Conservation (phyloP, 2,329 filamentous ascomycete genomes). For the Madurella mycetomatis region DNA sequence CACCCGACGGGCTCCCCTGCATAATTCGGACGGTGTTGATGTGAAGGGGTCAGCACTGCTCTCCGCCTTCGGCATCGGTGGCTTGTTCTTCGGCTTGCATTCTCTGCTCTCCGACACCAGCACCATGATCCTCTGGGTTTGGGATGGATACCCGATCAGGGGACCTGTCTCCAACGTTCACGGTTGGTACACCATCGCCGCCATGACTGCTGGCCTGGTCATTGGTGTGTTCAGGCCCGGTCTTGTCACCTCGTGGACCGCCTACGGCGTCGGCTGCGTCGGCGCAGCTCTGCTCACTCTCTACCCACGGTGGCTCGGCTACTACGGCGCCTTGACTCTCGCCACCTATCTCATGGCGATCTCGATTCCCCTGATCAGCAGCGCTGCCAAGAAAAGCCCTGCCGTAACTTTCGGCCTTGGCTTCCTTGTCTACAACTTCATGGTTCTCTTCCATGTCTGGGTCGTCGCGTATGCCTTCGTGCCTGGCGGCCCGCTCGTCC, state of each 20-base stretch:
- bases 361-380: constrained; percentile 68
- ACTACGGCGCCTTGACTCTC: constrained; percentile 72
- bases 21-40: constrained; percentile 34
- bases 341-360: constrained; percentile 79
- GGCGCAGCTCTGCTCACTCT: constrained; percentile 75
- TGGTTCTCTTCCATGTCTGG: constrained; percentile 98
- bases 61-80: constrained; percentile 73
- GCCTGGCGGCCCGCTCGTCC: constrained; percentile 84
- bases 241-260: constrained; percentile 71
- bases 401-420: constrained; percentile 80
- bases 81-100: constrained; percentile 83
- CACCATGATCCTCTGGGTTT: constrained; percentile 98
- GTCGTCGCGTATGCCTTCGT: constrained; percentile 98
- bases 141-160: constrained; percentile 90
- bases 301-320: constrained; percentile 81
- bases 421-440: constrained; percentile 86
- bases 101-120: constrained; percentile 93
- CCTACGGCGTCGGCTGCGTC: constrained; percentile 71
- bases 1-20: constrained; percentile 59
- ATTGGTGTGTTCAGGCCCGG: constrained; percentile 70
- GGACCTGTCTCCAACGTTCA: constrained; percentile 88
- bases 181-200: constrained; percentile 77
- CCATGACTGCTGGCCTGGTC: constrained; percentile 78
- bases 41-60: constrained; percentile 62
- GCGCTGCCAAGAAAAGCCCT: constrained; percentile 72